Conservation (phyloP, 2,329 filamentous ascomycete genomes). For the Tricladium varicosporioides region DNA sequence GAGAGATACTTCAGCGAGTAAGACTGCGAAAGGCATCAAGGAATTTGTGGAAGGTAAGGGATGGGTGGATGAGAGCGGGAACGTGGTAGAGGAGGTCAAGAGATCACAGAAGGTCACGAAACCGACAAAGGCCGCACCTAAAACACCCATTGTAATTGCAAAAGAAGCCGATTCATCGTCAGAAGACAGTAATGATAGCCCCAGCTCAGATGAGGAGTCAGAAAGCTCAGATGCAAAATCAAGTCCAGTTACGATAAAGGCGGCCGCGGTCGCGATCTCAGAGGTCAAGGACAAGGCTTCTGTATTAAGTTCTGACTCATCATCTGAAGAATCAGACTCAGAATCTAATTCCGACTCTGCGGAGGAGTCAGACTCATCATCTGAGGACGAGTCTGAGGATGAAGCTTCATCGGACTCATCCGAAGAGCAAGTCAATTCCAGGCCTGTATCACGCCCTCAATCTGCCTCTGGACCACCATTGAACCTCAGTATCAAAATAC, state of each 20-base stretch:
- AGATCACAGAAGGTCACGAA: conserved; percentile 9
- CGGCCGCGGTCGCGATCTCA: neutral
- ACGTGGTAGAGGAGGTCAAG: conserved; percentile 62
- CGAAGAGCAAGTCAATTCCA: conserved; percentile 18
- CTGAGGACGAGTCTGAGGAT: conserved; percentile 14
- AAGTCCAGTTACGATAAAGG: neutral
- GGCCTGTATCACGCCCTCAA: conserved; percentile 22
- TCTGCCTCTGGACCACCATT: conserved; percentile 50
- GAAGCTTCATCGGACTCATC: conserved; percentile 8
- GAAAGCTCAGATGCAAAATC: conserved; percentile 2
- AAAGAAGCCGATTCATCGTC: conserved; percentile 12
- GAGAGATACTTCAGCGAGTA: conserved; percentile 50
- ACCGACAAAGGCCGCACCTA: neutral
- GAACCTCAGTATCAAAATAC: conserved; percentile 51
- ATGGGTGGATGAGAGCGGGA: conserved; percentile 80
- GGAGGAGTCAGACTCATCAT: neutral
- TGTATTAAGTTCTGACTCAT: neutral
- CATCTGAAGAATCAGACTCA: conserved; percentile 8
- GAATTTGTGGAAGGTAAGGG: conserved; percentile 82
- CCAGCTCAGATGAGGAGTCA: conserved; percentile 29
- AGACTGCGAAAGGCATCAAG: conserved; percentile 45
- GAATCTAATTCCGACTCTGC: neutral
- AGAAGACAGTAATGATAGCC: conserved; percentile 16
- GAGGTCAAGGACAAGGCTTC: conserved; percentile 17
- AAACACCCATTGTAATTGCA: conserved; percentile 24